Percentiles rank a stretch among this genome's conserved stretches.
Conservation (phyloP, 2,329 filamentous ascomycete genomes). For the Zymoseptoria pseudotritici region DNA sequence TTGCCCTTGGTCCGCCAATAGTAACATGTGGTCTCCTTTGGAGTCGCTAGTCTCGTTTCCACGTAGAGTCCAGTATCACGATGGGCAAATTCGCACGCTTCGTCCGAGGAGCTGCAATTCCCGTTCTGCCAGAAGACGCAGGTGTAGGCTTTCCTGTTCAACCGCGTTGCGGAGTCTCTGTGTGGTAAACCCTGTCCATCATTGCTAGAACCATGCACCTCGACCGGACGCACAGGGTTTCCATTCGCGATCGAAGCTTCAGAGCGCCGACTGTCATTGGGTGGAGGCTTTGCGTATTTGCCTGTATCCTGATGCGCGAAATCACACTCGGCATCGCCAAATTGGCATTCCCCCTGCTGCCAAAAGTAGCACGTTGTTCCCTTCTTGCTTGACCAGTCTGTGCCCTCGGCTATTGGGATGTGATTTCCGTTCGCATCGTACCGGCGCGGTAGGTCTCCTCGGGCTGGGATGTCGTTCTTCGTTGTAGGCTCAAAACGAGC, state of each 20-base stretch:
- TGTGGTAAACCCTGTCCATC: neutral
- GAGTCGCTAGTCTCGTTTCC: neutral
- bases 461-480: neutral
- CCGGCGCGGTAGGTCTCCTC: neutral
- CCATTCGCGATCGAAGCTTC: neutral
- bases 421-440: neutral
- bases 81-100: constrained; percentile 21
- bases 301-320: constrained; percentile 5
- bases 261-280: constrained; percentile 1
- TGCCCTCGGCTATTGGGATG: neutral
- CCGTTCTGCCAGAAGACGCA: constrained; percentile 12
- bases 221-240: neutral
- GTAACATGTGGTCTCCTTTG: constrained; percentile 14
- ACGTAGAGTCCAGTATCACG: constrained; percentile 12
- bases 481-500: neutral
- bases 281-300: neutral
- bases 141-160: constrained; percentile 3
- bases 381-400: neutral
- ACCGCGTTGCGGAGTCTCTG: neutral
- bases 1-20: constrained; percentile 9
- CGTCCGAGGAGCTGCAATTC: constrained; percentile 9
- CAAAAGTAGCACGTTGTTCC: constrained; percentile 11
- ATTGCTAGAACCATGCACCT: neutral
- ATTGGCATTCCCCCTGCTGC: constrained; percentile 5
- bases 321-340: neutral